Evolutionary conservation across 2,329 filamentous ascomycete genomes (phyloP).

Genomic region (Fusarium hainanense): DNA sequence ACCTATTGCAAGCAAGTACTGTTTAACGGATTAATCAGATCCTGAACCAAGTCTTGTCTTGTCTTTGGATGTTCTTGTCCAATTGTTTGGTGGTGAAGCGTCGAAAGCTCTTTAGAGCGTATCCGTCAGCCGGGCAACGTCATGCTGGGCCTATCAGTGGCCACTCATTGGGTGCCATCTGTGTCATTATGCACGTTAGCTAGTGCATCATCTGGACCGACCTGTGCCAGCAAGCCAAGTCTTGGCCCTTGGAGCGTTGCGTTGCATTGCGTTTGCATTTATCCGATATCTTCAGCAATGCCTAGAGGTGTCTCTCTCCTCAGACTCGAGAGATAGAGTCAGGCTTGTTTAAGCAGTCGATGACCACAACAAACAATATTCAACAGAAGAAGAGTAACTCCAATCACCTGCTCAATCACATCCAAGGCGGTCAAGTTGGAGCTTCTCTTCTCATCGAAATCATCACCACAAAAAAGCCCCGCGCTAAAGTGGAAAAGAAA

Average conservation of each 20-base stretch:
- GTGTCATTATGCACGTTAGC: conserved; percentile 13
- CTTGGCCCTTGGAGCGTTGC: conserved; percentile 13
- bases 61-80: conserved; percentile 3
- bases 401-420: background rate
- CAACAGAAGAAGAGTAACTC: background rate
- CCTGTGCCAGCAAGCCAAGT: conserved; percentile 12
- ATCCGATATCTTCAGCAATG: conserved; percentile 17
- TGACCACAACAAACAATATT: background rate
- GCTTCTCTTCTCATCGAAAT: conserved; percentile 17
- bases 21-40: background rate
- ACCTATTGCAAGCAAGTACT: conserved; percentile 9
- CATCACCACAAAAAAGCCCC: conserved; percentile 39
- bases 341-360: too few species aligned
- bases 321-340: too few species aligned
- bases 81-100: conserved; percentile 10
- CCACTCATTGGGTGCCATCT: conserved; percentile 13
- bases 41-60: background rate
- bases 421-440: conserved; percentile 15
- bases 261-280: conserved; percentile 21
- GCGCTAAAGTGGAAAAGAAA: conserved; percentile 35
- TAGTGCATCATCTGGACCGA: conserved; percentile 16
- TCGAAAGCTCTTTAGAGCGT: conserved; percentile 4
- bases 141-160: conserved; percentile 15
- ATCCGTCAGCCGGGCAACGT: conserved; percentile 10
- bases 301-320: too few species aligned